phyloP scores from a whole-genome alignment of 2,329 filamentous ascomycete genomes.

The Niveomyces coronatus region DNA sequence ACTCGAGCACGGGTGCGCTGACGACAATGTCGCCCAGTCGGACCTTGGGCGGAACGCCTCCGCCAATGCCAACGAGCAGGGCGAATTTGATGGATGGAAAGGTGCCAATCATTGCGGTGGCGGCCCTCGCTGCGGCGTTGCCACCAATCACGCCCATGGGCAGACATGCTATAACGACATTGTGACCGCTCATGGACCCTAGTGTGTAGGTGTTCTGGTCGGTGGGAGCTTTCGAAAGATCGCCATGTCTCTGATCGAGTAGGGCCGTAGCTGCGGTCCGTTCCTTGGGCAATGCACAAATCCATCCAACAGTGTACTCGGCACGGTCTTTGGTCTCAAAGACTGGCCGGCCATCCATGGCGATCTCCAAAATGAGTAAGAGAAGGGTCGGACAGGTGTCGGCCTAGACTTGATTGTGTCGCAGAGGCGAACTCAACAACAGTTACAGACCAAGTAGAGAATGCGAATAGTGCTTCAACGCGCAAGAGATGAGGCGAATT shows the following conservation, averaged over 20 bases:
- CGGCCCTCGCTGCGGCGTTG: not conserved
- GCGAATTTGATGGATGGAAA: conserved; percentile 14
- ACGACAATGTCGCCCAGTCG: conserved; percentile 18
- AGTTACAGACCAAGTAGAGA: too few relatives aligned
- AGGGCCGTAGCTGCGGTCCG: conserved; percentile 19
- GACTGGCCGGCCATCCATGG: too few relatives aligned
- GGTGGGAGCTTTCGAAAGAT: not conserved
- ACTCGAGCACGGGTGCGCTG: conserved; percentile 1
- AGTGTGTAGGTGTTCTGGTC: not conserved
- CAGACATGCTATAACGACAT: not conserved
- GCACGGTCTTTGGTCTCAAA: too few relatives aligned
- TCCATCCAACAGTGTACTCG: conserved; percentile 22
- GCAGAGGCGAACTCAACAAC: too few relatives aligned
- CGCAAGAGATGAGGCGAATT: too few relatives aligned
- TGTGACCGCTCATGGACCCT: not conserved
- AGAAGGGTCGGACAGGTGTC: too few relatives aligned
- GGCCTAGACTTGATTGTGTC: too few relatives aligned
- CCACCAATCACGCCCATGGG: not conserved
- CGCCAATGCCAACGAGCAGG: conserved; percentile 20
- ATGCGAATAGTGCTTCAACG: too few relatives aligned
- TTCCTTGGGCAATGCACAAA: conserved; percentile 22
- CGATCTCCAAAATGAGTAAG: too few relatives aligned
- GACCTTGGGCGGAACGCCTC: conserved; percentile 17
- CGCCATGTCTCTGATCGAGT: conserved; percentile 10
- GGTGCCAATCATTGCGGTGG: conserved; percentile 13